These are phyloP conservation scores for Chalciporus sp. DNA, from an alignment of 1,284 basidiomycete species.

Conservation along the genomic window DNA sequence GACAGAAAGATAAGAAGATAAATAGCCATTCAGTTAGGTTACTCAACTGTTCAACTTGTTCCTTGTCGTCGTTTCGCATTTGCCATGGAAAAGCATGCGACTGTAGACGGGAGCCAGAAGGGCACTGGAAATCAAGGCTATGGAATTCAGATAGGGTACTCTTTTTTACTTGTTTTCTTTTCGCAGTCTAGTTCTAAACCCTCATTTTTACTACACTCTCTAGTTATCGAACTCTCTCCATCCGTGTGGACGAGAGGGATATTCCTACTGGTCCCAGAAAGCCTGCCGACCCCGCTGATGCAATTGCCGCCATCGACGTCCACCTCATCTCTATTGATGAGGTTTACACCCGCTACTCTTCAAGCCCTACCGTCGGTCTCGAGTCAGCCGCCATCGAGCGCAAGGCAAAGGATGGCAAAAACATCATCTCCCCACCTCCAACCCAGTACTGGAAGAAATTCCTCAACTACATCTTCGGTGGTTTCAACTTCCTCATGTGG, in stretches of 20 bases:
- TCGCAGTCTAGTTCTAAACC: too few species aligned
- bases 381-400: slow-evolving; percentile 45
- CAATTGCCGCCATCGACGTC: slow-evolving; percentile 48
- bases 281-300: slow-evolving; percentile 38
- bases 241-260: slow-evolving; percentile 40
- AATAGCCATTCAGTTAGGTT: slow-evolving; percentile 4
- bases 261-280: slow-evolving; percentile 15
- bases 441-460: slow-evolving; percentile 50
- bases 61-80: neutral
- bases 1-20: slow-evolving; percentile 5
- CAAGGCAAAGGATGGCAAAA: slow-evolving; percentile 46
- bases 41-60: neutral
- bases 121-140: slow-evolving; percentile 18
- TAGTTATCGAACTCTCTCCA: slow-evolving; percentile 47
- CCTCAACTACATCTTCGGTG: slow-evolving; percentile 55
- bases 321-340: slow-evolving; percentile 46
- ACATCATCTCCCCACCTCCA: slow-evolving; percentile 50
- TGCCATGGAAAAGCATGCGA: slow-evolving; percentile 25
- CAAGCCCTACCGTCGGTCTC: slow-evolving; percentile 45
- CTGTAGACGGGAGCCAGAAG: slow-evolving; percentile 14
- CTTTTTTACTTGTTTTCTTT: neutral
- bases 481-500: slow-evolving; percentile 57
- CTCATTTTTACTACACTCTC: neutral
- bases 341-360: slow-evolving; percentile 47
- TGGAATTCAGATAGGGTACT: slow-evolving; percentile 36